A percentile compares a stretch with the other conserved stretches of the same genome.
Evolutionary conservation across 495 filamentous ascomycete species (phyloP).

Genomic region (Neurospora sp.): DNA sequence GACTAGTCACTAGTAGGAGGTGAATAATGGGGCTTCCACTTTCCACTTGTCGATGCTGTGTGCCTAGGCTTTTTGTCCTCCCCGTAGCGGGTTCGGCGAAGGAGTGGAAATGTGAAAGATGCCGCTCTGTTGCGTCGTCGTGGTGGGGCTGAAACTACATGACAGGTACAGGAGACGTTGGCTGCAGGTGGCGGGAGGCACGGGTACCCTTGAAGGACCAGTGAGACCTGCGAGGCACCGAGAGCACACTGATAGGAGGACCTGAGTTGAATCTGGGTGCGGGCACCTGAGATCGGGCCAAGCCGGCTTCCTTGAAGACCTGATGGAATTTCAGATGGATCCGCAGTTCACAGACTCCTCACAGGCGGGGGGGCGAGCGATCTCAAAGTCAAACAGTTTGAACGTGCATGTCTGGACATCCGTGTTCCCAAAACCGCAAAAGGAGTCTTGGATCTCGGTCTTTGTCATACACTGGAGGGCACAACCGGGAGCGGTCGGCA

Average conservation of each 20-base stretch:
- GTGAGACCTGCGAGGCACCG: neutral
- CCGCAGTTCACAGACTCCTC: neutral
- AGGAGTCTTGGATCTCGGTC: neutral
- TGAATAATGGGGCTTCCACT: neutral
- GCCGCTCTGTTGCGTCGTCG: neutral
- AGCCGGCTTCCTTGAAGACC: neutral
- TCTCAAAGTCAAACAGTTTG: neutral
- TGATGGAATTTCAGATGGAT: neutral
- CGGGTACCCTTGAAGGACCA: conserved; percentile 3
- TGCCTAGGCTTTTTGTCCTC: neutral
- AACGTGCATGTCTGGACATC: neutral
- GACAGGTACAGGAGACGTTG: conserved; percentile 12
- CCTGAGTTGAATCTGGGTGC: neutral
- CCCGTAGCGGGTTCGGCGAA: neutral
- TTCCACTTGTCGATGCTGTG: neutral
- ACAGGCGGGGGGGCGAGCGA: neutral
- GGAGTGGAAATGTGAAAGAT: neutral
- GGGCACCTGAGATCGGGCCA: neutral
- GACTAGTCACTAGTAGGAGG: neutral
- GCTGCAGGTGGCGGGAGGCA: conserved; percentile 12
- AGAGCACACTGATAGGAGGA: neutral
- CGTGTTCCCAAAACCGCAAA: neutral
- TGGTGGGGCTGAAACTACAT: conserved; percentile 20
- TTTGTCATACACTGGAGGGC: neutral
- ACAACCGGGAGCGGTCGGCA: neutral